A percentile compares a stretch with the other conserved stretches of the same genome.
phyloP scores from a whole-genome alignment of 2,329 filamentous ascomycete species.

The Thermomyces lanuginosus region DNA sequence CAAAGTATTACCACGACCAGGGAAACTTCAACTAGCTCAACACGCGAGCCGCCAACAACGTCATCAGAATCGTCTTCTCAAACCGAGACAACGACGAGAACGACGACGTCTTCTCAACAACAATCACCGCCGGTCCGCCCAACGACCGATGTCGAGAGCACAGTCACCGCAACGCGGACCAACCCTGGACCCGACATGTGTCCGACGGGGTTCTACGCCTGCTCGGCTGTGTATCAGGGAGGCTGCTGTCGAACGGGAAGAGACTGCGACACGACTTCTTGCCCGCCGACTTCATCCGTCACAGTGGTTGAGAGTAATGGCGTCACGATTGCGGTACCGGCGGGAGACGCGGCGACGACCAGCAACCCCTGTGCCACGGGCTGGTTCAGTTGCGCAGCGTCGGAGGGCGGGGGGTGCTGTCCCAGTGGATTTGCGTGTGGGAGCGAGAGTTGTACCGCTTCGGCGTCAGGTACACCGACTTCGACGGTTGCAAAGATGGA shows the following conservation, averaged over 20 bases:
- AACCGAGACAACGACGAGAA: conserved; percentile 6
- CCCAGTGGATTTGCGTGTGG: conserved; percentile 59
- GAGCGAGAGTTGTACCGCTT: conserved; percentile 15
- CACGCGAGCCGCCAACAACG: conserved; percentile 9
- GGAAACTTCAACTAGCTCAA: conserved; percentile 21
- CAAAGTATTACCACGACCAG: conserved; percentile 15
- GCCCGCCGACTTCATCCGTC: conserved; percentile 48
- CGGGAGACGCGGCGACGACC: conserved; percentile 22
- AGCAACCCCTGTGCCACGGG: conserved; percentile 51
- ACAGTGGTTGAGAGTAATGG: conserved; percentile 50
- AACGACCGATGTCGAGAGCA: conserved; percentile 23
- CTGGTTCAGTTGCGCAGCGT: conserved; percentile 57
- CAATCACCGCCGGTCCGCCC: conserved; percentile 22
- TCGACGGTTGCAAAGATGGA: conserved; percentile 29
- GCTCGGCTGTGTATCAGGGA: conserved; percentile 60
- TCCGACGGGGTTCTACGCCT: conserved; percentile 84
- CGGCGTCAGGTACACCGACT: conserved; percentile 31
- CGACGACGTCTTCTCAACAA: conserved; percentile 17
- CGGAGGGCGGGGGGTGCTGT: conserved; percentile 67
- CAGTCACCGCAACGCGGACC: conserved; percentile 8
- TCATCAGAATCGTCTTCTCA: conserved; percentile 7
- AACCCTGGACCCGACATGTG: conserved; percentile 36
- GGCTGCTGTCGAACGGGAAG: conserved; percentile 82
- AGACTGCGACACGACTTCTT: conserved; percentile 67
- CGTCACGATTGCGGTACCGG: conserved; percentile 52